Base-by-base conservation (phyloP, 2,329 filamentous ascomycete genomes). In the Arthrobotrys pseudoclavata region DNA sequence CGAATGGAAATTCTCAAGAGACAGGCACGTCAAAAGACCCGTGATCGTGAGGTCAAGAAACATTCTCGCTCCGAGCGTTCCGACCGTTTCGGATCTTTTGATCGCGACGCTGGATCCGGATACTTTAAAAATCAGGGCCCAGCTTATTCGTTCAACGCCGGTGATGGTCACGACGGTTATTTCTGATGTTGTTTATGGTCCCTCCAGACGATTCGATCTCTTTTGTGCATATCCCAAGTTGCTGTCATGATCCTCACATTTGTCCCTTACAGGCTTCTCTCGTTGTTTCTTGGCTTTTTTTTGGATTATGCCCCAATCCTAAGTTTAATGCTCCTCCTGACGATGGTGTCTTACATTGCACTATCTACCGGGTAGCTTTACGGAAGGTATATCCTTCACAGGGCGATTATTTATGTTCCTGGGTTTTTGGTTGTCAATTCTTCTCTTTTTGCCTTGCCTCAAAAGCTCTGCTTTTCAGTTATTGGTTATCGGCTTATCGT, bases 11-110 rank as follows among this genome's bases (percentile, higher is more conserved):
- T 7, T 37, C 22, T 77, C 13, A 77, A 77, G 61, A 77, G 60
- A 62, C 74, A 77, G 40, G 74, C 74, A 26, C 74, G 74, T 50
- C 67, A 77, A 48, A 67, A 77, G 24, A 77, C 67, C 20, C 74
- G 74, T 10, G 67, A 77, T 29, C 74, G 74, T 50, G 74, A 77
- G 61, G 37, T 77, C 52, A 77, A 77, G 52, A 77, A 77, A 61
- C 48, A 76, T 15, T 37, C 69, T 31, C 62, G 74, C 40, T 63
- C 60, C 18, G 74, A 70, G 31, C 67, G 60, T 18, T 63, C 60
- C 18, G 74, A 70, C 45, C 67, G 60, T 18, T 42, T 71, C 31
- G 61, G 67, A 7, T 77, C 74, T 20, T 70, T 77, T 48, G 74
- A 71, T 57, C 66, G 24, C 20, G 67, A 77, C 26, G 74, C 74